These are phyloP conservation scores for Epichloe glyceriae DNA, from an alignment of 2,329 filamentous ascomycete species.

Conservation along the genomic window DNA sequence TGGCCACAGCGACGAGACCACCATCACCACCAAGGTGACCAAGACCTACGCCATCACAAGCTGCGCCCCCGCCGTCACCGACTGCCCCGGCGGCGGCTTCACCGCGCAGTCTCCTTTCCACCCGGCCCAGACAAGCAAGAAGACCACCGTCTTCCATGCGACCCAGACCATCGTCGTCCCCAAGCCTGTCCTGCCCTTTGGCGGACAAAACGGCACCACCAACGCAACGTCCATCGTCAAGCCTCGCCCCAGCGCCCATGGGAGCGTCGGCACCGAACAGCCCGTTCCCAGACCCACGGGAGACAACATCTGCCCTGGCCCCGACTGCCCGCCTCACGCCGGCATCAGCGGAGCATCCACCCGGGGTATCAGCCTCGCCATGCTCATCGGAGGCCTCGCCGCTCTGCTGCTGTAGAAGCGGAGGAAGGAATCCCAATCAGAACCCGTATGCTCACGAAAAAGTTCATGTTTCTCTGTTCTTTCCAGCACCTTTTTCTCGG, in stretches of 20 bases:
- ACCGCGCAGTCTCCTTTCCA: background rate
- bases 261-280: background rate
- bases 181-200: background rate
- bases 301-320: conserved; percentile 6
- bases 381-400: conserved; percentile 9
- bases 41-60: too few relatives aligned
- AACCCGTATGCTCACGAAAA: too few relatives aligned
- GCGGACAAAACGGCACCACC: background rate
- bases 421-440: too few relatives aligned
- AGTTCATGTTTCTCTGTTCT: too few relatives aligned
- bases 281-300: background rate
- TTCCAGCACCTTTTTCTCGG: too few relatives aligned
- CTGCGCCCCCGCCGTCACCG: background rate
- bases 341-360: conserved; percentile 9
- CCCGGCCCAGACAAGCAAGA: background rate
- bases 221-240: conserved; percentile 1
- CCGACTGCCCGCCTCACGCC: conserved; percentile 4
- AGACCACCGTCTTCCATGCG: conserved; percentile 3
- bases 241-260: conserved; percentile 1
- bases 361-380: conserved; percentile 10
- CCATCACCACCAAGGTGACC: too few relatives aligned
- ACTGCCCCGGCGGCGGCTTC: conserved; percentile 21
- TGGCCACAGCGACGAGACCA: too few relatives aligned
- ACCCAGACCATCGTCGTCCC: background rate
- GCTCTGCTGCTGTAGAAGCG: conserved; percentile 11